These are phyloP conservation scores for Pseudogymnoascus sp. DNA, from an alignment of 2,329 filamentous ascomycete species.

Conservation along the genomic window DNA sequence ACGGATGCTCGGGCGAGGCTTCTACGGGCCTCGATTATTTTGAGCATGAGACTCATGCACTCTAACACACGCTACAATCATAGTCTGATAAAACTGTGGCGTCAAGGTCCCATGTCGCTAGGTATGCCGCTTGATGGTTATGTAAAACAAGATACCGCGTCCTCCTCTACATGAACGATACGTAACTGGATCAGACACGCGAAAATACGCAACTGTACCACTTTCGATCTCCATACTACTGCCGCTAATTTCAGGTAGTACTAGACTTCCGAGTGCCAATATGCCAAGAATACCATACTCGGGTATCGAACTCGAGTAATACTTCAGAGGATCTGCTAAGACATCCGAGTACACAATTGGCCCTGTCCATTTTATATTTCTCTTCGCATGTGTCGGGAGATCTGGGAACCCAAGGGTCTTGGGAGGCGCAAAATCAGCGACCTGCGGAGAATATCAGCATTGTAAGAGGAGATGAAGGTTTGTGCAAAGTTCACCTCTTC, in stretches of 20 bases:
- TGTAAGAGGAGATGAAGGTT: not conserved
- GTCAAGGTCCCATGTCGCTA: too few relatives aligned
- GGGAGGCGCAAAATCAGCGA: not conserved
- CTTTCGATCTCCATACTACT: constrained; percentile 8
- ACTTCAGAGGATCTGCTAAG: constrained; percentile 10
- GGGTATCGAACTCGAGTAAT: constrained; percentile 2
- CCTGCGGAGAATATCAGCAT: not conserved
- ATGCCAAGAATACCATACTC: constrained; percentile 12
- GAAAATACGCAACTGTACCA: constrained; percentile 13
- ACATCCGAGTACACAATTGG: constrained; percentile 14
- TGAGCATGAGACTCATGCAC: not conserved
- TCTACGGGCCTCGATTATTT: not conserved
- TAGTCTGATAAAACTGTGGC: not conserved
- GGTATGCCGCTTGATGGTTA: constrained; percentile 2
- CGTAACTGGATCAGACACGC: constrained; percentile 11
- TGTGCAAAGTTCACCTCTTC: not conserved
- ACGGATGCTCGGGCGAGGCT: not conserved
- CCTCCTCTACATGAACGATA: constrained; percentile 14
- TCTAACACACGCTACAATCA: not conserved
- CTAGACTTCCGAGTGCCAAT: constrained; percentile 14
- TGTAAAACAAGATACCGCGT: constrained; percentile 14
- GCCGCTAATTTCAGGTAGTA: constrained; percentile 13
- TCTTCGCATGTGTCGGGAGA: not conserved
- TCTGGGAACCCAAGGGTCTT: not conserved
- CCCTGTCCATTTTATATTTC: constrained; percentile 5